phyloP scores from a whole-genome alignment of 345 rosid species.

The sweet orange (Citrus sinensis) region DVS_A1.0 CM039165.1:18562501-18563000 shows the following conservation, averaged over 20 bases:
- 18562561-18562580: conserved; percentile 72
- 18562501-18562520: neutral
- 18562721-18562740: conserved; percentile 82
- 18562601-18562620: conserved; percentile 88
- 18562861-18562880: no score
- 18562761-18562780: conserved; percentile 48
- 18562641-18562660: conserved; percentile 98
- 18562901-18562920: no score
- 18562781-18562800: conserved; percentile 48
- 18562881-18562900: no score
- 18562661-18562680: conserved; percentile 94
- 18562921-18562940: neutral
- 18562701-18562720: conserved; percentile 85
- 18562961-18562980: no score
- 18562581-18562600: conserved; percentile 95
- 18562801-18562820: neutral
- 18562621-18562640: conserved; percentile 94
- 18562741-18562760: conserved; percentile 90
- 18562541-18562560: conserved; percentile 73
- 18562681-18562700: conserved; percentile 91
- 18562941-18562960: neutral
- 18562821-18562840: no score
- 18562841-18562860: no score
- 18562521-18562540: neutral
- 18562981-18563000: conserved; percentile 19